Base-by-base conservation (phyloP, 2,329 filamentous ascomycete species). In the Penicillium sp. region DNA sequence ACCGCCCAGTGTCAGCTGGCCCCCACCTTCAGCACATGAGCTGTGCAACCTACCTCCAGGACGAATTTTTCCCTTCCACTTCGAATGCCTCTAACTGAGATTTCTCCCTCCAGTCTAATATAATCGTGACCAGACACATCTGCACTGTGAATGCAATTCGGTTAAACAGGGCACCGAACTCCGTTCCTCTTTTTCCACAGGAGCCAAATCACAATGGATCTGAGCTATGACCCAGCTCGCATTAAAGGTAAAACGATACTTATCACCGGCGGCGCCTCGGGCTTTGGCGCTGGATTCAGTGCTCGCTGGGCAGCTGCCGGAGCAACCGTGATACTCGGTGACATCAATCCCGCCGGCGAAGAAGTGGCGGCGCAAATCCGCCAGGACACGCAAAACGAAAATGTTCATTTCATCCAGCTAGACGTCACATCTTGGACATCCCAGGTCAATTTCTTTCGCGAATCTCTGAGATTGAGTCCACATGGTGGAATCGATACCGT, bases 371-470 rank as follows among this genome's bases (percentile, higher is more conserved):
- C 53, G 27, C 33, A 37, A 41, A 52, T 55, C 22, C 53, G 53
- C 12, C 43, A 51, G 37, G 49, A 52, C n/a, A 37, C 53, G 14
- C 33, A 52, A 31, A 55, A 55, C 20, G 9, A 25, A 14, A 51
- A 55, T 48, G 53, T 55, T 25, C 44, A 55, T 40, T 55, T 51
- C 35, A 49, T 55, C 11, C 43, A 55, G 27, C 12, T 55, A 26
- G 53, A 55, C 18, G 53, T 55, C 49, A 55, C 53, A 44, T 55
- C 53, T 22, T 55, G 53, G 53, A 40, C 42, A 40, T 55, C 53
- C 7, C 53, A 55, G 27, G 43, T 55, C 5, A 55, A 55, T 22
- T 55, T 51, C 23, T 55, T 55, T 23, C 53, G 53, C 20, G 49
- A 55, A 33, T 31, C 53, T 37, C 14, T 55, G 4, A 33, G n/a